phyloP scores from a whole-genome alignment of 768 basidiomycete species.

The Leccinellum luteum region DNA sequence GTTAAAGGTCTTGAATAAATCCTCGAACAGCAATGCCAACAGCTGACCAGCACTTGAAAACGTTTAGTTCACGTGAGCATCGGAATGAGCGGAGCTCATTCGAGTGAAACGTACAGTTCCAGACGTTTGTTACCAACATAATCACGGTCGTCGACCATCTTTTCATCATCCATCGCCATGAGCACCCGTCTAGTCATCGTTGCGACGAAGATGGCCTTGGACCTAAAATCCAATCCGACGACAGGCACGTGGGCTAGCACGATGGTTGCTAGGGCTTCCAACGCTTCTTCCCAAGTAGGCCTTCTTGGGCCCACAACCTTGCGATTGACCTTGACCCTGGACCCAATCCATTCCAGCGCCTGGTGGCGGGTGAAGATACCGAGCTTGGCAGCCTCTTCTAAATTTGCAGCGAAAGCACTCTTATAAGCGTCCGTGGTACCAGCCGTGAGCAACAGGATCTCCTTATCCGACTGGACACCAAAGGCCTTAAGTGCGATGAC shows the following conservation, averaged over 20 bases:
- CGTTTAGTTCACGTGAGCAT: conserved; percentile 10
- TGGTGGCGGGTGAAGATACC: conserved; percentile 90
- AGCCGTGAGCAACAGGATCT: conserved; percentile 91
- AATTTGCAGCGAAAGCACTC: conserved; percentile 79
- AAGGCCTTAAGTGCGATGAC: conserved; percentile 95
- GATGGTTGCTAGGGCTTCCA: conserved; percentile 96
- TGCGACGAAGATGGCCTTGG: conserved; percentile 95
- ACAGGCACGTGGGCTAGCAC: conserved; percentile 97
- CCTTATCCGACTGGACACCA: conserved; percentile 95
- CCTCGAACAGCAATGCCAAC: conserved; percentile 93
- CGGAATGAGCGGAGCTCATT: conserved; percentile 1
- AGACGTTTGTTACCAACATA: conserved; percentile 99
- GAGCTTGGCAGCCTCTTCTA: conserved; percentile 93
- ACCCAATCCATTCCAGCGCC: conserved; percentile 92
- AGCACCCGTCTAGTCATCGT: conserved; percentile 96
- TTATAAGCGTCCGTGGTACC: conserved; percentile 90
- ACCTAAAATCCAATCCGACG: conserved; percentile 79
- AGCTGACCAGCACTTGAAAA: conserved; percentile 88
- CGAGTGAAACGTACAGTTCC: conserved; percentile 70
- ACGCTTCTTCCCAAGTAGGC: conserved; percentile 90
- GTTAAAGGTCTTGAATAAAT: conserved; percentile 98
- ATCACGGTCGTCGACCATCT: conserved; percentile 96
- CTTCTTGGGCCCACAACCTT: conserved; percentile 77
- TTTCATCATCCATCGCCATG: conserved; percentile 95
- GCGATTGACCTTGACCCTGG: conserved; percentile 85